A percentile compares a stretch with the other conserved stretches of the same genome.
phyloP scores from a whole-genome alignment of 2,329 filamentous ascomycete genomes.

The Sarocladium brachiariae region DNA sequence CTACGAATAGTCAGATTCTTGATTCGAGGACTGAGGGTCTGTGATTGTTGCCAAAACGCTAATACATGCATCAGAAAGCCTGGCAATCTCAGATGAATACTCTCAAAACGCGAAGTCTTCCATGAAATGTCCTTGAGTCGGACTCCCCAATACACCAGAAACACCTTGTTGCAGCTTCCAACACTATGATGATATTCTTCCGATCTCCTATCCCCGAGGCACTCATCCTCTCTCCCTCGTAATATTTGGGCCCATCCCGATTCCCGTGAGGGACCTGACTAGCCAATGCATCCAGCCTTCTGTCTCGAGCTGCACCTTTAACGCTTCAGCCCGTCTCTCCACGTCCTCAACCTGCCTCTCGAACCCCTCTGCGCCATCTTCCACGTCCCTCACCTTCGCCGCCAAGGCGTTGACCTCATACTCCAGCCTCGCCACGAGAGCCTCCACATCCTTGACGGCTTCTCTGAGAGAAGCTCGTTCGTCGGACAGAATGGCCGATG shows the following conservation, averaged over 20 bases:
- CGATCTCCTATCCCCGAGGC: neutral
- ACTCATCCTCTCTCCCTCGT: constrained; percentile 15
- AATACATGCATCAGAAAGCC: too few relatives aligned
- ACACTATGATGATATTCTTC: neutral
- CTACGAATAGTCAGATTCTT: too few relatives aligned
- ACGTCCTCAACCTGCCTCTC: constrained; percentile 69
- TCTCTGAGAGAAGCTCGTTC: constrained; percentile 65
- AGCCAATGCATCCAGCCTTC: constrained; percentile 61
- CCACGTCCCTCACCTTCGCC: constrained; percentile 77
- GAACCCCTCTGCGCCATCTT: constrained; percentile 74
- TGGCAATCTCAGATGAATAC: too few relatives aligned
- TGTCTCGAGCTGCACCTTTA: constrained; percentile 56
- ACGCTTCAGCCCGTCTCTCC: constrained; percentile 55
- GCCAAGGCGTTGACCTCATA: constrained; percentile 83
- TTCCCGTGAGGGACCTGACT: constrained; percentile 52
- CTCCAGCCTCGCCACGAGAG: constrained; percentile 76
- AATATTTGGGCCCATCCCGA: constrained; percentile 54
- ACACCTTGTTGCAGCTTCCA: neutral
- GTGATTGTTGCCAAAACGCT: too few relatives aligned
- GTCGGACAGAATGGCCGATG: constrained; percentile 61
- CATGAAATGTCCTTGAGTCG: too few relatives aligned
- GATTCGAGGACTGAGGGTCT: too few relatives aligned
- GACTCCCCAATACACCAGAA: neutral
- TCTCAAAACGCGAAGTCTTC: too few relatives aligned
- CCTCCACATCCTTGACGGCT: constrained; percentile 70